Evolutionary conservation across 768 basidiomycete genomes (phyloP).

Genomic region (Tulasnella sp.): DNA sequence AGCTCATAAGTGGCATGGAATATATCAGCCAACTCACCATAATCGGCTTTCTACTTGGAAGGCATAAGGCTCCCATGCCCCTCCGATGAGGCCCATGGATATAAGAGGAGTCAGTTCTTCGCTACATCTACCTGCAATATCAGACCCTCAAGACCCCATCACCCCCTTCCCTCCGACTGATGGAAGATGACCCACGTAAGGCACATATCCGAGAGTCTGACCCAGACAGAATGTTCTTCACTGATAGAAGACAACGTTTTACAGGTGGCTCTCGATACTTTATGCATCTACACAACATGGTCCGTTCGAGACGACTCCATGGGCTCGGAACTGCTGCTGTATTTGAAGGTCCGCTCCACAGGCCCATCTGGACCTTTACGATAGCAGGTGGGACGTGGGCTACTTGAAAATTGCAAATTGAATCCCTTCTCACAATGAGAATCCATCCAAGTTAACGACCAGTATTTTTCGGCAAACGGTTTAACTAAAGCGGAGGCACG

Average conservation of each 20-base stretch:
- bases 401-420: background rate
- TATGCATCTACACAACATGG: background rate
- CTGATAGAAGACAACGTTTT: background rate
- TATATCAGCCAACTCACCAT: no score
- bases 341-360: background rate
- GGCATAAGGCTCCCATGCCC: no score
- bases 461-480: no score
- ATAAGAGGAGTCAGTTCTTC: no score
- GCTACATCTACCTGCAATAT: no score
- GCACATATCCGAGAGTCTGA: background rate
- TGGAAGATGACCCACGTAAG: background rate
- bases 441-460: no score
- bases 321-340: background rate
- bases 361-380: background rate
- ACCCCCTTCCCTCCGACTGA: background rate
- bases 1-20: no score
- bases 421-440: background rate
- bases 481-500: no score
- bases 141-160: no score
- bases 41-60: no score
- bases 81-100: no score
- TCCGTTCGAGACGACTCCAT: background rate
- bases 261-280: background rate
- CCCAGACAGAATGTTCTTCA: background rate
- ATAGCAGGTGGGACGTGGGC: background rate